Base-by-base conservation (phyloP, 768 basidiomycete genomes). In the Hygrophoropsis aurantiaca region DNA sequence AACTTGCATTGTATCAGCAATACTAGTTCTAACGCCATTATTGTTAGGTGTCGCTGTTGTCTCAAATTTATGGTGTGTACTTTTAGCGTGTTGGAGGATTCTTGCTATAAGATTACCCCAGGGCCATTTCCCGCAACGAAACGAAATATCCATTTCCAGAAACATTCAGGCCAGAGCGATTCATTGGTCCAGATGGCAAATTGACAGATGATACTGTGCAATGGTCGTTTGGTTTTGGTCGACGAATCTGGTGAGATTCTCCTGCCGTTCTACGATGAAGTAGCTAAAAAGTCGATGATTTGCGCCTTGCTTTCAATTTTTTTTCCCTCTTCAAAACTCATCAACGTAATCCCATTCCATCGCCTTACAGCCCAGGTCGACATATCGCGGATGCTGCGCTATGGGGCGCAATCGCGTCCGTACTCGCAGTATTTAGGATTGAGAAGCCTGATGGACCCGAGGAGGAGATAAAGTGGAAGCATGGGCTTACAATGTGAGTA, bases 101-200 rank as follows among this genome's bases (percentile, higher is more conserved):
- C 27, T 13, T 30, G 27, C 27, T 30, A 13, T 40, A 43, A 24
- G 13, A 4, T 11, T 11, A 11, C 6, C 27, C 7, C 11, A 71
- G 64, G 68, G 64, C 51, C 4, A 65, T 75, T 51, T 47, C 59
- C 2, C 61, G 63, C 16, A 64, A 72, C 44, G 53, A 56, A 26
- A 45, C 52, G 3, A 53, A 67, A 4, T 76, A 70, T 44, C 43
- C 58, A 0, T 50, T 72, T 35, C 71, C 75, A 0, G 43, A 65
- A 4, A 48, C 42, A 10, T 75, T 71, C 53, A 49, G 54, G 11
- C 74, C 74, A 5, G 62, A 67, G 7, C 58, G 72, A 2, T 74
- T 64, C 43, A 51, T 74, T 2, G 3, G 19, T 13, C 24, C 19
- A 13, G 42, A 43, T 27, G 42, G 42, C 10, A 26, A 25, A 6